A percentile compares a stretch with the other conserved stretches of the same genome.
These are phyloP conservation scores for Oryza brachyantha DNA, from an alignment of 176 grass and related monocot genomes.

Conservation along the genomic window DNA sequence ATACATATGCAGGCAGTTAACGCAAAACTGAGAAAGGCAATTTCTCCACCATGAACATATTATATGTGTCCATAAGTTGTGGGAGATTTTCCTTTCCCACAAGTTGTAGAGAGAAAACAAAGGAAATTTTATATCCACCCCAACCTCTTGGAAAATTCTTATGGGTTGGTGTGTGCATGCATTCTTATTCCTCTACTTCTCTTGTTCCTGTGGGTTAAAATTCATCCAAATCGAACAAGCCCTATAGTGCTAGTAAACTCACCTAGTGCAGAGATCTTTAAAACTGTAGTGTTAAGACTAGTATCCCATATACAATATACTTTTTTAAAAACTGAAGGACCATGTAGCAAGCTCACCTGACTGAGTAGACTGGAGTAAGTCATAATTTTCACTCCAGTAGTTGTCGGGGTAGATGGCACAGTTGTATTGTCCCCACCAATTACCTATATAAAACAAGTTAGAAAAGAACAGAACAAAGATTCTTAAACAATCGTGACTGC, in stretches of 20 bases:
- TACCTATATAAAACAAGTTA: constrained; percentile 53
- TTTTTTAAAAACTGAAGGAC: not conserved
- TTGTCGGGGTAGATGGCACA: constrained; percentile 48
- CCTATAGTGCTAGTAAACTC: not conserved
- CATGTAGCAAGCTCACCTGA: constrained; percentile 40
- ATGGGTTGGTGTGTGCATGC: too few relatives aligned
- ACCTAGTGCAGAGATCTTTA: not conserved
- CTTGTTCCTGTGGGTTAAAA: too few relatives aligned
- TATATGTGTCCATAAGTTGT: not conserved
- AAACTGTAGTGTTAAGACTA: not conserved
- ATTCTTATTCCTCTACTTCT: too few relatives aligned
- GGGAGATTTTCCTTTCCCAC: too few relatives aligned
- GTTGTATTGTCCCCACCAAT: constrained; percentile 64
- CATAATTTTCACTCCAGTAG: constrained; percentile 57
- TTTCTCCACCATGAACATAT: not conserved
- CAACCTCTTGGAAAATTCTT: too few relatives aligned
- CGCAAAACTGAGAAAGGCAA: not conserved
- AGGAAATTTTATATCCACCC: too few relatives aligned
- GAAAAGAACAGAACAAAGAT: constrained; percentile 20
- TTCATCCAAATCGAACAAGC: too few relatives aligned
- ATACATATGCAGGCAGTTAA: not conserved
- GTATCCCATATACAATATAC: not conserved
- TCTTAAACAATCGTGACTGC: not conserved
- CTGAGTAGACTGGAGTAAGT: constrained; percentile 56
- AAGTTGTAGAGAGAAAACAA: too few relatives aligned